A percentile compares a stretch with the other conserved stretches of the same genome.
Evolutionary conservation across 805 yeast species (phyloP).

Genomic region (Kodamaea jinghongensis): DNA sequence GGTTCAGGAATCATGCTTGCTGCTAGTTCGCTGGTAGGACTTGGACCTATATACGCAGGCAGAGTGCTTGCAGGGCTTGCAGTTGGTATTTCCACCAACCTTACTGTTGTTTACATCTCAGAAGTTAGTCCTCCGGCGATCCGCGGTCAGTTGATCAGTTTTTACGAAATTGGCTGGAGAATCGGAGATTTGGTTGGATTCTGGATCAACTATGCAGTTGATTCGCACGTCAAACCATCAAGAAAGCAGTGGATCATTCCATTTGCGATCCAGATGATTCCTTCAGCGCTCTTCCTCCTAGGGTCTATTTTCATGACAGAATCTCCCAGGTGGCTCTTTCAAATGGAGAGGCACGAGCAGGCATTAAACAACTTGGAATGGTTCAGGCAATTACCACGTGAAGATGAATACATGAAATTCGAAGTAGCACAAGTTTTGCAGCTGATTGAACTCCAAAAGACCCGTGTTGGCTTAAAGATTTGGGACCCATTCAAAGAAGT

Average conservation of each 20-base stretch:
- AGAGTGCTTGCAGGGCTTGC: conserved; percentile 36
- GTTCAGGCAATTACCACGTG: conserved; percentile 33
- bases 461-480: conserved; percentile 30
- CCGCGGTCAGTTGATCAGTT: conserved; percentile 30
- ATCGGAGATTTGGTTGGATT: conserved; percentile 39
- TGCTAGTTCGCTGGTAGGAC: conserved; percentile 22
- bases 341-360: conserved; percentile 27
- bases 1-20: conserved; percentile 40
- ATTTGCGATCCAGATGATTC: conserved; percentile 38
- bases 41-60: conserved; percentile 40
- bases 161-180: conserved; percentile 40
- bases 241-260: conserved; percentile 40
- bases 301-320: conserved; percentile 35
- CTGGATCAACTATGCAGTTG: conserved; percentile 36
- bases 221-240: conserved; percentile 21
- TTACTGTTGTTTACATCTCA: conserved; percentile 36
- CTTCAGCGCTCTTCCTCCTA: conserved; percentile 32
- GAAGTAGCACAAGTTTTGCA: conserved; percentile 37
- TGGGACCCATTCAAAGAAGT: conserved; percentile 35
- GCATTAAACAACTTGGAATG: conserved; percentile 33
- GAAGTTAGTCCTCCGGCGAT: conserved; percentile 37
- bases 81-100: conserved; percentile 35
- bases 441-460: conserved; percentile 28
- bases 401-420: conserved; percentile 32
- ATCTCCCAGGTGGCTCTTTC: conserved; percentile 37